These are phyloP conservation scores for Dactylis glomerata DNA, from an alignment of 176 grass and related monocot species.

Conservation along the genomic window DNA sequence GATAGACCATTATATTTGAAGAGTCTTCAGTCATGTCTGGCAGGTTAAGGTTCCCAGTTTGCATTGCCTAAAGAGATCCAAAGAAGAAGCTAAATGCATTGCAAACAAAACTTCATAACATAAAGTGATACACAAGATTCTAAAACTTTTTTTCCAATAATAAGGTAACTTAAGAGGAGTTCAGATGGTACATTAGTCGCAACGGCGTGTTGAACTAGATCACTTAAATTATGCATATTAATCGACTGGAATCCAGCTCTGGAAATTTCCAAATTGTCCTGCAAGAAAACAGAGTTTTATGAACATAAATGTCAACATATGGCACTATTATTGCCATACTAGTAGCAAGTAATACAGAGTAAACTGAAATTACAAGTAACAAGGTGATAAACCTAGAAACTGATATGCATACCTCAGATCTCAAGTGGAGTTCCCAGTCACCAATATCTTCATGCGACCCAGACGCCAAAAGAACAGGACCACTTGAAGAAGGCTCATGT, in stretches of 20 bases:
- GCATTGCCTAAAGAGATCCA: constrained; percentile 69
- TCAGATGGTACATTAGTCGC: constrained; percentile 65
- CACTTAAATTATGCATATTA: constrained; percentile 94
- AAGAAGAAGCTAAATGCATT: constrained; percentile 4
- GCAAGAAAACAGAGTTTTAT: constrained; percentile 22
- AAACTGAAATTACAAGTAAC: constrained; percentile 4
- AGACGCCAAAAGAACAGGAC: constrained; percentile 80
- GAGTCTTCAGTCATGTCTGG: constrained; percentile 69
- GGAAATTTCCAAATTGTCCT: constrained; percentile 78
- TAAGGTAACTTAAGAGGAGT: constrained; percentile 30
- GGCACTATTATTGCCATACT: constrained; percentile 3
- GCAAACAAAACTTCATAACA: constrained; percentile 13
- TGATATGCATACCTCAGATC: constrained; percentile 57
- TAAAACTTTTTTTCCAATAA: constrained; percentile 11
- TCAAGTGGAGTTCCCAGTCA: constrained; percentile 77
- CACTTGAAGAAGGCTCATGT: constrained; percentile 48
- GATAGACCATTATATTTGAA: constrained; percentile 87
- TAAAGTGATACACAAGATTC: neutral
- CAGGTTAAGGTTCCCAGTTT: constrained; percentile 67
- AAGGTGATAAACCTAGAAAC: constrained; percentile 13
- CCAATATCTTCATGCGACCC: constrained; percentile 66
- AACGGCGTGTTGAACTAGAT: constrained; percentile 74
- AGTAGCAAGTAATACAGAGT: constrained; percentile 5
- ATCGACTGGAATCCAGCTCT: constrained; percentile 79
- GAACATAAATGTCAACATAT: constrained; percentile 27